These are phyloP conservation scores for Orychophragmus violaceus DNA, from an alignment of 345 rosid genomes.

Conservation along the genomic window DNA sequence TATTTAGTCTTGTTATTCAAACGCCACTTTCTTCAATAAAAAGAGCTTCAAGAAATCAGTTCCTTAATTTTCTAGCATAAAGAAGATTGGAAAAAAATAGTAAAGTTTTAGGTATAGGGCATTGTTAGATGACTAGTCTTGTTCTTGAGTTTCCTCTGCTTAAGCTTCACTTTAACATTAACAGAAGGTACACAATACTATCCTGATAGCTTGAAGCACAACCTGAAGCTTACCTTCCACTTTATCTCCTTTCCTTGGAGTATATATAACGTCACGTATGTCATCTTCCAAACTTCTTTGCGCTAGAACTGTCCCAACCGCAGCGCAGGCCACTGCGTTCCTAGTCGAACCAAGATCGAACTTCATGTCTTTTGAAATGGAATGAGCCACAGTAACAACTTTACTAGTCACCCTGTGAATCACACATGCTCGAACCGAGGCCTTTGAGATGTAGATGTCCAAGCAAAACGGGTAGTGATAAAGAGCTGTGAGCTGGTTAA, in stretches of 20 bases:
- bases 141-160: slow-evolving; percentile 52
- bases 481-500: slow-evolving; percentile 82
- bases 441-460: slow-evolving; percentile 73
- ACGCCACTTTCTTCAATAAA: too few species aligned
- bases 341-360: slow-evolving; percentile 69
- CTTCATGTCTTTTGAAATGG: slow-evolving; percentile 82
- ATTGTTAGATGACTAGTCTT: slow-evolving; percentile 13
- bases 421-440: slow-evolving; percentile 77
- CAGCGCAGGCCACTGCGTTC: slow-evolving; percentile 58
- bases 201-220: slow-evolving; percentile 64
- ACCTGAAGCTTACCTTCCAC: slow-evolving; percentile 73
- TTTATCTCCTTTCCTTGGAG: slow-evolving; percentile 77
- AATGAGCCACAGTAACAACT: slow-evolving; percentile 85
- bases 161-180: neutral
- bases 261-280: slow-evolving; percentile 60
- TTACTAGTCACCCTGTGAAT: slow-evolving; percentile 79
- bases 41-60: too few species aligned
- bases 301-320: slow-evolving; percentile 70
- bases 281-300: slow-evolving; percentile 77
- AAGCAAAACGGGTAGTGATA: slow-evolving; percentile 85
- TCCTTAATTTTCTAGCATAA: too few species aligned
- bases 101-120: neutral
- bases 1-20: too few species aligned
- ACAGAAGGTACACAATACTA: too few species aligned
- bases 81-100: neutral